These are phyloP conservation scores for Amorphotheca resinae DNA, from an alignment of 495 filamentous ascomycete species.

Conservation along the genomic window DNA sequence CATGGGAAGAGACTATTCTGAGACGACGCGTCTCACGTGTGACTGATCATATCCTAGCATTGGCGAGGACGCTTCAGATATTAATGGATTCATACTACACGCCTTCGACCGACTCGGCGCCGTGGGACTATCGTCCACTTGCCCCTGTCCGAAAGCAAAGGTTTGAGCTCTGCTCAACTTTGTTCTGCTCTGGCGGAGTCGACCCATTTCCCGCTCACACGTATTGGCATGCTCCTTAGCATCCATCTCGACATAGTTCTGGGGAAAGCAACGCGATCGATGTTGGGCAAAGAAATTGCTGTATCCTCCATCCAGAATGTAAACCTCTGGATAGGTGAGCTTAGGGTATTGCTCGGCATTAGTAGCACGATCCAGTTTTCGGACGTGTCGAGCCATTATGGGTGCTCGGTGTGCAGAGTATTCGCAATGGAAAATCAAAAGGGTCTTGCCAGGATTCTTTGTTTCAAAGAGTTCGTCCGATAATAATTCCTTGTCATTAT, in stretches of 20 bases:
- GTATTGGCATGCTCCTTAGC: slow-evolving; percentile 78
- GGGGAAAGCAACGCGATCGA: slow-evolving; percentile 70
- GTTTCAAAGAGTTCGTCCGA: slow-evolving; percentile 60
- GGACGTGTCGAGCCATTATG: slow-evolving; percentile 85
- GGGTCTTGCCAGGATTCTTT: slow-evolving; percentile 47
- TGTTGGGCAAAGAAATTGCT: slow-evolving; percentile 77
- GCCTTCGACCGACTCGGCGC: slow-evolving; percentile 39
- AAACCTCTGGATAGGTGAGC: slow-evolving; percentile 88
- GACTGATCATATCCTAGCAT: slow-evolving; percentile 38
- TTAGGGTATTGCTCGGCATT: slow-evolving; percentile 77
- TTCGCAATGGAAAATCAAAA: slow-evolving; percentile 93
- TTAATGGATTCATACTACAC: slow-evolving; percentile 31
- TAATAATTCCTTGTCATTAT: slow-evolving; percentile 85
- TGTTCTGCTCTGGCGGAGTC: slow-evolving; percentile 61
- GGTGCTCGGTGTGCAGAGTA: slow-evolving; percentile 97
- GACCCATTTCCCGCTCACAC: slow-evolving; percentile 88
- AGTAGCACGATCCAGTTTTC: slow-evolving; percentile 67
- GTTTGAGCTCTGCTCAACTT: slow-evolving; percentile 84
- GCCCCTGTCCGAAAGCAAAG: slow-evolving; percentile 71
- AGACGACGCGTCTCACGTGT: slow-evolving; percentile 57
- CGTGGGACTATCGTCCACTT: slow-evolving; percentile 70
- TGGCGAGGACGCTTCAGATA: slow-evolving; percentile 35
- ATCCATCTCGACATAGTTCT: slow-evolving; percentile 93
- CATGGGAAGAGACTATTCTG: slow-evolving; percentile 37
- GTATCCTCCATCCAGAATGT: slow-evolving; percentile 94